Conservation (phyloP, 176 grass and related monocot species). For the Avena atlantica region DNA sequence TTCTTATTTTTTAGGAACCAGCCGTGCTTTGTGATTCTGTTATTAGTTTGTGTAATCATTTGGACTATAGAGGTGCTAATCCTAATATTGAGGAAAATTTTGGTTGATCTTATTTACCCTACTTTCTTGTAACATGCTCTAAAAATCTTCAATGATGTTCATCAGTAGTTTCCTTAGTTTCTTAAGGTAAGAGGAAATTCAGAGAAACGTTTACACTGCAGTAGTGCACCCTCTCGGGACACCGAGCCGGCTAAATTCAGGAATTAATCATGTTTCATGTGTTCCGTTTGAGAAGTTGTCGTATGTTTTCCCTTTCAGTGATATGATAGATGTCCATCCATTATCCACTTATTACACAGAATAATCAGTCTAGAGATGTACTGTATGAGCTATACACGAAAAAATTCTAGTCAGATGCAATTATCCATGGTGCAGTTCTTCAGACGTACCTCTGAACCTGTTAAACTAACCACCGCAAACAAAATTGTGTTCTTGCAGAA, state of each 20-base stretch:
- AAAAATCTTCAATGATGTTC: not conserved
- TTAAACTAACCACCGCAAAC: not conserved
- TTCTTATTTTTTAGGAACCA: no score
- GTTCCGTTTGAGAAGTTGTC: not conserved
- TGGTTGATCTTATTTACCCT: not conserved
- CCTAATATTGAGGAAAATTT: not conserved
- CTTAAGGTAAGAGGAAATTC: not conserved
- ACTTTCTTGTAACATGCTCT: not conserved
- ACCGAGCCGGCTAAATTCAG: not conserved
- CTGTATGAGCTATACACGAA: not conserved
- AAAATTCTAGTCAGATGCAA: not conserved
- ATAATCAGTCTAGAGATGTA: not conserved
- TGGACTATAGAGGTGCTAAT: not conserved
- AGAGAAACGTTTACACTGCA: constrained; percentile 12
- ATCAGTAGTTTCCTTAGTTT: not conserved
- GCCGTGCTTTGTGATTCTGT: not conserved
- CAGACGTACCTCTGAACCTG: not conserved
- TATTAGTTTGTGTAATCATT: not conserved
- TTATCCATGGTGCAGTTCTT: constrained; percentile 11
- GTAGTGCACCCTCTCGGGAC: not conserved
- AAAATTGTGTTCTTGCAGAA: constrained; percentile 40
- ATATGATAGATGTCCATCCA: not conserved
- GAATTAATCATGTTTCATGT: constrained; percentile 10
- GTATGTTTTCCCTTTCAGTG: not conserved
- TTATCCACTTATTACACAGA: not conserved